Conservation (phyloP, 108 stramenopile genomes). For the Nannochloropsis gaditana region DNA sequence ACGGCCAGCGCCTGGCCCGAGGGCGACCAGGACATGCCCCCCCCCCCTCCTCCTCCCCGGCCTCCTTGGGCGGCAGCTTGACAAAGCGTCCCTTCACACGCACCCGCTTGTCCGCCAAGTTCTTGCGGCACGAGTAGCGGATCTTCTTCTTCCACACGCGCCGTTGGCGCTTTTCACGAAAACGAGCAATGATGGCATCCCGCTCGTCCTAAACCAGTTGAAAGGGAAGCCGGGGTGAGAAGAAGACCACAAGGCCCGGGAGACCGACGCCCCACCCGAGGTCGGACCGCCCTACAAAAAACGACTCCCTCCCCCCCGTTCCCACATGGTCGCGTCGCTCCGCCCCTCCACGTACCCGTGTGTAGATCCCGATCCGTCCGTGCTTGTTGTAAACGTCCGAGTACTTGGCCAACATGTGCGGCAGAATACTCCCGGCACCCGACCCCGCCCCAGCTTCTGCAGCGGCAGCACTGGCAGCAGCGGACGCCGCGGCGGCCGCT, state of each 20-base stretch:
- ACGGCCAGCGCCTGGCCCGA: not conserved
- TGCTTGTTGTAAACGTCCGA: conserved; percentile 73
- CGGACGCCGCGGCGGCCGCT: conserved; percentile 25
- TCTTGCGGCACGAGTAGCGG: conserved; percentile 87
- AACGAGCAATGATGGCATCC: conserved; percentile 80
- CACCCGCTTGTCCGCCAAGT: conserved; percentile 84
- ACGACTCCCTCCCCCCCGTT: too few species aligned
- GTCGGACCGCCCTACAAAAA: too few species aligned
- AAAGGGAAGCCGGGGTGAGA: not conserved
- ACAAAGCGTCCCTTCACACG: conserved; percentile 96
- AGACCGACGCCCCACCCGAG: too few species aligned
- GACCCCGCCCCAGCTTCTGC: conserved; percentile 9
- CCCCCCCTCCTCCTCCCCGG: conserved; percentile 25
- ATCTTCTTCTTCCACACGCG: conserved; percentile 91
- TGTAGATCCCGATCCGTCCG: conserved; percentile 94
- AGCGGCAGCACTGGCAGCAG: not conserved
- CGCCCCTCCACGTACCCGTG: conserved; percentile 31
- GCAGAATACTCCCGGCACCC: conserved; percentile 25
- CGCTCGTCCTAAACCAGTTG: conserved; percentile 61
- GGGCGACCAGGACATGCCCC: not conserved
- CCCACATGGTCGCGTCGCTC: not conserved
- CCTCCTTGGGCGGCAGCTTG: conserved; percentile 55
- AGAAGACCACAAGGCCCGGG: not conserved
- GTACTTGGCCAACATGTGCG: conserved; percentile 52
- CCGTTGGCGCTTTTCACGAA: conserved; percentile 72